phyloP scores from a whole-genome alignment of 345 rosid genomes.

The Bruguiera sexangula region DNA sequence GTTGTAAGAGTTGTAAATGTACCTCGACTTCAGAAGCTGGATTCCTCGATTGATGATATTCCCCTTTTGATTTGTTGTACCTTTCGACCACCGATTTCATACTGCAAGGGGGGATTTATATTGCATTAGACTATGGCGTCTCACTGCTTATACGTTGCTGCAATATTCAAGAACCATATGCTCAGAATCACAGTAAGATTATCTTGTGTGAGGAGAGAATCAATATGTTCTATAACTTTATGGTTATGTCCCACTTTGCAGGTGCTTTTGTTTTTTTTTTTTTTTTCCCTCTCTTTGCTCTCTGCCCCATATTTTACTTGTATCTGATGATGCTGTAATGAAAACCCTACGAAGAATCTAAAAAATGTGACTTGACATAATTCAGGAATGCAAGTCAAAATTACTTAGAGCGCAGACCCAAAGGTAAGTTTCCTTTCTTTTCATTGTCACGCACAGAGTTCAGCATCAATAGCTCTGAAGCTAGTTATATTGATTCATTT shows the following conservation, averaged over 20 bases:
- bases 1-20: not conserved
- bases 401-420: not conserved
- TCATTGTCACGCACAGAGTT: not conserved
- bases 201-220: not conserved
- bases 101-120: slow-evolving; percentile 34
- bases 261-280: too few species aligned
- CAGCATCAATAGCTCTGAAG: not conserved
- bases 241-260: too few species aligned
- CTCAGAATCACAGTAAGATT: not conserved
- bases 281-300: too few species aligned
- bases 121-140: slow-evolving; percentile 15
- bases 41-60: slow-evolving; percentile 34
- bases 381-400: not conserved
- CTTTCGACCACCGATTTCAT: slow-evolving; percentile 48
- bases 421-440: slow-evolving; percentile 15
- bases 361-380: too few species aligned
- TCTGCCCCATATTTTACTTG: too few species aligned
- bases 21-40: slow-evolving; percentile 52
- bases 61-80: slow-evolving; percentile 50
- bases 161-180: slow-evolving; percentile 3
- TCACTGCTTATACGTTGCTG: slow-evolving; percentile 3
- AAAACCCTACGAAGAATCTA: too few species aligned
- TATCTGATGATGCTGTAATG: too few species aligned
- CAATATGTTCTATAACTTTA: too few species aligned
- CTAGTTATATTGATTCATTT: not conserved